These are phyloP conservation scores for Lactifluus subvellereus DNA, from an alignment of 768 basidiomycete species.

Conservation along the genomic window DNA sequence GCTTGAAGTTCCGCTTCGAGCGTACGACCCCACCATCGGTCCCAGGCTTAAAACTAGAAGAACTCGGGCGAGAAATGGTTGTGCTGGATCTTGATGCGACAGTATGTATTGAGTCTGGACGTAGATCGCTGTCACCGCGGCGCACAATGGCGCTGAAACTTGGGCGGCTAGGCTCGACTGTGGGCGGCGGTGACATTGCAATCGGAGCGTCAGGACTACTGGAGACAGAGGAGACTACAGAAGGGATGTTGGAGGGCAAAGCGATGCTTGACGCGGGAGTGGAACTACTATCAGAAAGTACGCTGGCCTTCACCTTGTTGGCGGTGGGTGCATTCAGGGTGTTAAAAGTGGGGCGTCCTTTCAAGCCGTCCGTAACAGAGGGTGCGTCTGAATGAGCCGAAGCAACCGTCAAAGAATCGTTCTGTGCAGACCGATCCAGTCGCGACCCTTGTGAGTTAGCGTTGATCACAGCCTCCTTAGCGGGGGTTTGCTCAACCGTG, in stretches of 20 bases:
- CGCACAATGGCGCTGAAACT: conserved; percentile 34
- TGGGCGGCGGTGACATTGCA: conserved; percentile 1
- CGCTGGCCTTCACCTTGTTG: not conserved
- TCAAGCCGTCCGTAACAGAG: not conserved
- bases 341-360: not conserved
- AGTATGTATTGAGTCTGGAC: conserved; percentile 2
- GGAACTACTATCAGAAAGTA: not conserved
- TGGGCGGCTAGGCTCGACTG: conserved; percentile 22
- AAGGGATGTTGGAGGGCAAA: not conserved
- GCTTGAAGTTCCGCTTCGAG: conserved; percentile 26
- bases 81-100: conserved; percentile 20
- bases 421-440: conserved; percentile 3
- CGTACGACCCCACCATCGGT: conserved; percentile 25
- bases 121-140: conserved; percentile 23
- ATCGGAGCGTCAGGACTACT: not conserved
- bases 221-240: not conserved
- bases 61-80: conserved; percentile 17
- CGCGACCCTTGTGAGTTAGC: not conserved
- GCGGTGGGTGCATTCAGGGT: not conserved
- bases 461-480: not conserved
- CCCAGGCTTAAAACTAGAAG: conserved; percentile 20
- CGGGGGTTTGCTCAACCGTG: conserved; percentile 1
- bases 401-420: not conserved
- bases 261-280: not conserved
- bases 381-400: not conserved